Evolutionary conservation across 768 basidiomycete genomes (phyloP).

Genomic region (Hypholoma sublateritium): DNA sequence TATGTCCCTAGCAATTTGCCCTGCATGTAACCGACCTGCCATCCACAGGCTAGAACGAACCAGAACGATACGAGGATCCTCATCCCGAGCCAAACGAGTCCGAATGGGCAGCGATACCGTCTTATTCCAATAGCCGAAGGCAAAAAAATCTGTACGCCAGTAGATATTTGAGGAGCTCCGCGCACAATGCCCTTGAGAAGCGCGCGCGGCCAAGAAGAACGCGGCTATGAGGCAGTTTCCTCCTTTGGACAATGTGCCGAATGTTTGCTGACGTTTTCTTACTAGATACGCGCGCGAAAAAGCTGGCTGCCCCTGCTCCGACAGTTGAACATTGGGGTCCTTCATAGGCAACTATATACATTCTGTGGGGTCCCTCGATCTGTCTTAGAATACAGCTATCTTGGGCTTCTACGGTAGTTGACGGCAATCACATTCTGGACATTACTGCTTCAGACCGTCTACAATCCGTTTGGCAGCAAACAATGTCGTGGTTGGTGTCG

Average conservation of each 20-base stretch:
- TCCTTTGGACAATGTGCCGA: not conserved
- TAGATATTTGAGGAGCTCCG: conserved; percentile 85
- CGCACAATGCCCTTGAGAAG: conserved; percentile 85
- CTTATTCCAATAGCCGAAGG: not conserved
- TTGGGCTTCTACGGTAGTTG: too few relatives aligned
- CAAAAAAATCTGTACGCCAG: not conserved
- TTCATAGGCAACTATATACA: too few relatives aligned
- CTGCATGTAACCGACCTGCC: not conserved
- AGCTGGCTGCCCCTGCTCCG: conserved; percentile 13
- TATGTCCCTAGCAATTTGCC: conserved; percentile 25
- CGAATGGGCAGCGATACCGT: conserved; percentile 56
- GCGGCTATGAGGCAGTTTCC: conserved; percentile 43
- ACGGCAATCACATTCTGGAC: too few relatives aligned
- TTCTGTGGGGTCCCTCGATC: too few relatives aligned
- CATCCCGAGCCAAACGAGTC: conserved; percentile 95
- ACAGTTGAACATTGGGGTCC: too few relatives aligned
- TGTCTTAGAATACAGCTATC: too few relatives aligned
- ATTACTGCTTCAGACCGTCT: too few relatives aligned
- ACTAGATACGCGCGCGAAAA: conserved; percentile 20
- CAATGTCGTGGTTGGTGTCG: too few relatives aligned
- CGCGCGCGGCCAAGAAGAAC: conserved; percentile 73
- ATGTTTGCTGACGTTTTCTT: not conserved
- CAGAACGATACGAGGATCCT: conserved; percentile 92
- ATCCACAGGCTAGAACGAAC: conserved; percentile 72
- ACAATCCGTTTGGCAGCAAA: too few relatives aligned